Evolutionary conservation across 2,329 filamentous ascomycete species (phyloP), one percentile per base, ranked within the genome.

Genomic region (Teratosphaeria pseudoeucalypti): DNA sequence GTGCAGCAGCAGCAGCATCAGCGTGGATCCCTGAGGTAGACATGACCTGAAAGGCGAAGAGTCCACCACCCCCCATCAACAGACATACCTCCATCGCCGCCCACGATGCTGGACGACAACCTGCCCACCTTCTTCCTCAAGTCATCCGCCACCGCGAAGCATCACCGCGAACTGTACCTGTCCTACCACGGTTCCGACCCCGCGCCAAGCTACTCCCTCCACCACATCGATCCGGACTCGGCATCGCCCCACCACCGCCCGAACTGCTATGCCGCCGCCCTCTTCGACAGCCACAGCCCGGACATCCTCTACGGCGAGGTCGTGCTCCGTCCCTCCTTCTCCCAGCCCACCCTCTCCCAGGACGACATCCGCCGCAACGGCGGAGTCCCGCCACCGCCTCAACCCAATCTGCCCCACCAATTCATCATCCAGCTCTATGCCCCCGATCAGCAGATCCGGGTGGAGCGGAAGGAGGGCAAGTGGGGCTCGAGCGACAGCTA

Each of bases 381-480:
- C 62, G 87, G 86, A 16, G 76, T 84, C 0, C 77, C 82, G 2
- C 85, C 82, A 26, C 82, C 82, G 16, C 86, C 87, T 0, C 82
- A 87, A 61, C 88, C 92, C 10, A 80, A 89, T 37, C 82, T 90
- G 32, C 92, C 92, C 0, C 85, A 86, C 59, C 79, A 84, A 57
- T 96, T 97, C 72, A 81, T 82, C n/a, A 81, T 97, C 47, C 87
- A 92, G 67, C 85, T 99, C 2, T 97, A 96, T 79, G 94, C 96
- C 71, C 94, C 94, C 0, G 92, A 97, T 72, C 90, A 94, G 73
- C 82, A 88, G 66, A 79, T 97, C 23, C 68, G 79, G 0, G 82
- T 97, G 39, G 85, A 82, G 66, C 82, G 86, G 68, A 84, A 88
- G 66, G 81, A 86, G 49, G 87, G 88, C 37, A 85, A 86, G 62